Evolutionary conservation across 73 alveolate species (phyloP), one percentile per base, ranked within the genome.

Genomic region (Loxodes magnus): DNA sequence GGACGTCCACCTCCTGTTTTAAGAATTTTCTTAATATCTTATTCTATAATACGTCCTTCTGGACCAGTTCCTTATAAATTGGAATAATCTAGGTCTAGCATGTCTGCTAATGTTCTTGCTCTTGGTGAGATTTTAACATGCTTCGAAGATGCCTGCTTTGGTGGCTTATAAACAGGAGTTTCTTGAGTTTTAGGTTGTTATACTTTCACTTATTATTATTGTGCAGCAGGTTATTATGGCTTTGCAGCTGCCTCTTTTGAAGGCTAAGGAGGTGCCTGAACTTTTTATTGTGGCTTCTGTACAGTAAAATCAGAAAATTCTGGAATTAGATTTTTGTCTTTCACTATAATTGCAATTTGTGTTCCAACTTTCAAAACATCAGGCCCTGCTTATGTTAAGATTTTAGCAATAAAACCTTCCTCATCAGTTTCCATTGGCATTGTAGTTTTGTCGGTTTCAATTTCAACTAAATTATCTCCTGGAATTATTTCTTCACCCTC

Each of bases 361-460:
- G 64, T 71, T 35, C 57, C 27, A 34, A 77, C 35, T 7, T n/a
- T n/a, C n/a, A n/a, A n/a, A n/a, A n/a, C n/a, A n/a, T n/a, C n/a
- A n/a, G n/a, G n/a, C n/a, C n/a, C n/a, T n/a, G n/a, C n/a, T n/a
- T n/a, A n/a, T n/a, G n/a, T n/a, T n/a, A 86, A 53, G 4, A 86
- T 55, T 52, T 77, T 71, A 15, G 97, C 97, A 30, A 86, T 37
- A 56, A 33, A 86, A 19, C 90, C 97, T 9, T 77, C 83, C 35
- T 86, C 97, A 62, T 81, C 73, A 78, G 76, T 62, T 35, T 86
- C 97, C 43, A 80, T 76, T 54, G 70, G 88, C 20, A 86, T 92
- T 3, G 90, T 70, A 16, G 93, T 94, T 57, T 86, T 86, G 39
- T 86, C 97, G 4, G 97, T 86, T 74, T 86, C 93, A 46, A 86